Base-by-base conservation (phyloP, 2,329 filamentous ascomycete species). In the Monilinia polystroma region DNA sequence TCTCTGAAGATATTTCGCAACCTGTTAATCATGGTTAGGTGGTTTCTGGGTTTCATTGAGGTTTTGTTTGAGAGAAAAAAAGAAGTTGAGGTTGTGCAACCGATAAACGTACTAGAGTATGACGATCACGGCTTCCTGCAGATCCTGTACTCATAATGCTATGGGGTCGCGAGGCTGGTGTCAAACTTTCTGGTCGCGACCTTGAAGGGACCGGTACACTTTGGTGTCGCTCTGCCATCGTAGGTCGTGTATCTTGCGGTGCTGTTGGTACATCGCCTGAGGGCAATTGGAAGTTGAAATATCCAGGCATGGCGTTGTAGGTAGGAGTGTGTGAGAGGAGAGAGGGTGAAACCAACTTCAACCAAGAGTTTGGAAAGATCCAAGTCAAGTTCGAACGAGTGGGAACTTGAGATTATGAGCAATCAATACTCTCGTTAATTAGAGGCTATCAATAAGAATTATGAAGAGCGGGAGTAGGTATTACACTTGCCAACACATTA, bases 81-180 rank as follows among this genome's bases (percentile, higher is more conserved):
- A 51, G 35, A 20, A 52, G 16, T 45, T n/a, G 18, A 29, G 55
- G 16, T 6, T 26, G 41, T 63, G 59, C 4, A 57, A 63, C 53
- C 26, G 18, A 53, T 29, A 47, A 14, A 64, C 66, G 23, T 70
- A 70, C 68, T 63, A 70, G 63, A 47, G 57, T 49, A 66, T 70
- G 67, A 55, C 63, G 63, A 29, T 68, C 64, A 26, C 57, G 54
- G 58, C 67, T 67, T 23, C 60, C 54, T 41, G 59, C 57, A 54
- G 68, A 70, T 43, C 47, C 67, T 55, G 64, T 67, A 51, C 67
- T 70, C 58, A 67, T 55, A 41, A 69, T 68, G 60, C 68, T 69
- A 45, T 56, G 52, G 20, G 64, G 64, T 45, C 64, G 57, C 7
- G 49, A 62, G 16, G 12, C 20, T 54, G 64, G 41, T 16, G 45